Evolutionary conservation across 108 stramenopile genomes (phyloP).

Genomic region (Epipyxis sp.): DNA sequence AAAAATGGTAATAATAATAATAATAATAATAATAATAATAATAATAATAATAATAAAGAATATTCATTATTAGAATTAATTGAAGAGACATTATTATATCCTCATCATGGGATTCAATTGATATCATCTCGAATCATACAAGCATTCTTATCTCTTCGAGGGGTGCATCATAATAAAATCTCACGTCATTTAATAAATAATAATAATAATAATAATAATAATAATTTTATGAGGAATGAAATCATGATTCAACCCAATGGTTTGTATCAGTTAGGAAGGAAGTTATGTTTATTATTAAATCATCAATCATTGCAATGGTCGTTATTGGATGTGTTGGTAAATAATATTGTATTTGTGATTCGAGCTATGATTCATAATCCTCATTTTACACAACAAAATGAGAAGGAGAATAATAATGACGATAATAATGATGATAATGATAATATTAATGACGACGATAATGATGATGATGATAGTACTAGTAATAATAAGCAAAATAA

Average conservation of each 20-base stretch:
- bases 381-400: not conserved
- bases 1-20: too few relatives aligned
- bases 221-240: not conserved
- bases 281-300: conserved; percentile 25
- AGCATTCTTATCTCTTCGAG: not conserved
- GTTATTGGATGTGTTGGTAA: not conserved
- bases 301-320: not conserved
- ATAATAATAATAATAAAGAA: too few relatives aligned
- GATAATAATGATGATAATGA: not conserved
- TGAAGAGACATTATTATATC: too few relatives aligned
- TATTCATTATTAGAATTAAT: too few relatives aligned
- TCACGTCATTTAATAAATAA: conserved; percentile 9
- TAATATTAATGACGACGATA: not conserved
- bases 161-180: conserved; percentile 12
- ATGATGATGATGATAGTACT: not conserved
- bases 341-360: not conserved
- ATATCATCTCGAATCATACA: too few relatives aligned
- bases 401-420: not conserved
- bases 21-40: too few relatives aligned
- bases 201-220: not conserved
- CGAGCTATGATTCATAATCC: not conserved
- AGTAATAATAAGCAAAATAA: not conserved
- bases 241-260: not conserved
- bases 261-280: conserved; percentile 17
- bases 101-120: too few relatives aligned